Evolutionary conservation across 441 rosid genomes (phyloP).

Genomic region (Aleurites moluccanus): DNA sequence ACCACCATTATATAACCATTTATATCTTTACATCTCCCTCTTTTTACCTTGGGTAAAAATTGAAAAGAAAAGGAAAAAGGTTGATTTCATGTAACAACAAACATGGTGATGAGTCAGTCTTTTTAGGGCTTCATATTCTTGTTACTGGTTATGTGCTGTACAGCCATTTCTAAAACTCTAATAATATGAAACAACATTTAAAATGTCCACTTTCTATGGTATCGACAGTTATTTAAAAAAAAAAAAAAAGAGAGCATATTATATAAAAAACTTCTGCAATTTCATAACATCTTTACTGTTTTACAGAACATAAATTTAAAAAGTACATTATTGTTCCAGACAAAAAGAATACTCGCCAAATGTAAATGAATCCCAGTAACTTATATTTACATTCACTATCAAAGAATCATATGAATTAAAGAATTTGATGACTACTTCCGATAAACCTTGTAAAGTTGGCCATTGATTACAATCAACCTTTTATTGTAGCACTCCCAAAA

Average conservation of each 20-base stretch:
- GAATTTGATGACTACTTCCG: slow-evolving; percentile 5
- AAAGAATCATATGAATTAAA: slow-evolving; percentile 27
- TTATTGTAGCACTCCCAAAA: slow-evolving; percentile 6
- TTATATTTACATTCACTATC: neutral
- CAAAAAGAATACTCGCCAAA: slow-evolving; percentile 22
- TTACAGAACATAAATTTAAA: slow-evolving; percentile 17
- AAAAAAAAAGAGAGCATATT: too few species aligned
- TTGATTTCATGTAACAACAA: neutral
- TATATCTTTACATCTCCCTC: too few species aligned
- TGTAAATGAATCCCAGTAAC: neutral
- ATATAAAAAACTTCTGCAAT: neutral
- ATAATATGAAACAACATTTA: too few species aligned
- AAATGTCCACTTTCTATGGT: too few species aligned
- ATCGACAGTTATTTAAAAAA: neutral
- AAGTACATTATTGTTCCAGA: slow-evolving; percentile 19
- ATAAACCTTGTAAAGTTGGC: neutral
- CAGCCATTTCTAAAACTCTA: too few species aligned
- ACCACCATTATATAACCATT: too few species aligned
- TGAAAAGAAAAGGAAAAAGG: too few species aligned
- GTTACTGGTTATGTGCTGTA: too few species aligned
- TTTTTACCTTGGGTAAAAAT: too few species aligned
- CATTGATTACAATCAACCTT: neutral
- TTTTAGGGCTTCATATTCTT: too few species aligned
- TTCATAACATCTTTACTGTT: neutral
- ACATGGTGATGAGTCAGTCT: too few species aligned